Evolutionary conservation across 2,329 filamentous ascomycete species (phyloP), one percentile per base, ranked within the genome.

Genomic region (Elsinoe australis): DNA sequence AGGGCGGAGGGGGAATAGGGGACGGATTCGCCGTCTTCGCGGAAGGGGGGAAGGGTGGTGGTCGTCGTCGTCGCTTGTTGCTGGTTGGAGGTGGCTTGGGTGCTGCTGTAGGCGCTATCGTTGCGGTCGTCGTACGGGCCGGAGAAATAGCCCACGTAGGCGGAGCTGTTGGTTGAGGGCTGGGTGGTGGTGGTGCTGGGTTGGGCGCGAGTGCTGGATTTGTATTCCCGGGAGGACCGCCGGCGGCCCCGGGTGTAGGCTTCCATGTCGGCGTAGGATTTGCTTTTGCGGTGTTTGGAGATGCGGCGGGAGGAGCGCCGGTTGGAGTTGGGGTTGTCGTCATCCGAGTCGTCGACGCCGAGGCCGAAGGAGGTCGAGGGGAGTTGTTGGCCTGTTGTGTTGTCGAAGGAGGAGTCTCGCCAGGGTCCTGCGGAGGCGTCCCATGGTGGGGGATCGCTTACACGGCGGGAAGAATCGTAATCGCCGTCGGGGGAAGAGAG

Each of bases 191-290:
- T 5, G 24, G 3, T 5, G 14, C 26, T 19, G 12, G 21, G 6
- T 12, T 18, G 15, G 14, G 21, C 22, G 9, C 45, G 31, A n/a
- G 32, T 19, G 8, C 17, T 31, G 24, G 28, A 17, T 24, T 48
- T 48, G 18, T 10, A 10, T 19, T 48, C 45, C 12, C 45, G 32
- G 19, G 24, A 31, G 7, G 31, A 15, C 5, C 60, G 53, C 49
- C 61, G 48, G 6, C 61, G 51, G 3, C 61, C 61, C 8, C 62
- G 58, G 44, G 63, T 60, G 48, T 95, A 74, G 65, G 96, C 92
- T 58, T 96, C 88, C 60, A 96, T 89, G 67, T 95, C 89, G 65
- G 87, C 94, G 70, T 88, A 96, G 2, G 89, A 90, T 17, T 59
- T 62, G 58, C 56, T 60, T 54, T 64, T 64, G 35, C 62, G 55